These are phyloP conservation scores for Trichoderma harzianum DNA, from an alignment of 2,329 filamentous ascomycete species.

Conservation along the genomic window DNA sequence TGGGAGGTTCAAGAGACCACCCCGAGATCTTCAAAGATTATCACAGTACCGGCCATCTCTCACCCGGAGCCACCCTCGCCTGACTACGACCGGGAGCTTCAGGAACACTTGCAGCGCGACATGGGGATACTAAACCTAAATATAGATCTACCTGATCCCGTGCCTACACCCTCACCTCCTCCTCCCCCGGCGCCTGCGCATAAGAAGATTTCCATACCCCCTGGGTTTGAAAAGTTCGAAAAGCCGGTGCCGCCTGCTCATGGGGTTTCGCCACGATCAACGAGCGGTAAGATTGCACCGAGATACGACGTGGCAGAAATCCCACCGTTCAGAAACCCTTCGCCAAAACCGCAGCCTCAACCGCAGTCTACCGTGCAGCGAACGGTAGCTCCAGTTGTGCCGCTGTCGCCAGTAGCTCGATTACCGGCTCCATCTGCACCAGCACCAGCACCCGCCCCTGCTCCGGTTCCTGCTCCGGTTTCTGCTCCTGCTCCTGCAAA, in stretches of 20 bases:
- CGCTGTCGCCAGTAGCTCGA: not conserved
- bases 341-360: conserved; percentile 28
- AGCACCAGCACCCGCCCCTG: not conserved
- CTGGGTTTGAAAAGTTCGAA: conserved; percentile 24
- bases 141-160: conserved; percentile 14
- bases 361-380: conserved; percentile 23
- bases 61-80: conserved; percentile 48
- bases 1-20: conserved; percentile 41
- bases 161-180: conserved; percentile 6
- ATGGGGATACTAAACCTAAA: conserved; percentile 55
- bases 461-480: not conserved
- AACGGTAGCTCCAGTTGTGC: conserved; percentile 17
- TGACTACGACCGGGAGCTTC: conserved; percentile 59
- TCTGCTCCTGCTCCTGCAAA: not conserved
- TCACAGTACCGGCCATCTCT: conserved; percentile 37
- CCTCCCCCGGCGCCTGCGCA: conserved; percentile 2
- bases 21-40: conserved; percentile 41
- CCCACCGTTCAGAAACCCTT: conserved; percentile 49
- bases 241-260: conserved; percentile 35
- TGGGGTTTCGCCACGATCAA: conserved; percentile 32
- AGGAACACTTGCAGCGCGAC: conserved; percentile 62
- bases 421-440: not conserved
- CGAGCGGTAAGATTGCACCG: conserved; percentile 35
- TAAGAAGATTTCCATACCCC: conserved; percentile 22
- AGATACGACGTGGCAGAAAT: conserved; percentile 52